These are phyloP conservation scores for Malus hybrid DNA, from an alignment of 331 rosid genomes.

Conservation along the genomic window DNA sequence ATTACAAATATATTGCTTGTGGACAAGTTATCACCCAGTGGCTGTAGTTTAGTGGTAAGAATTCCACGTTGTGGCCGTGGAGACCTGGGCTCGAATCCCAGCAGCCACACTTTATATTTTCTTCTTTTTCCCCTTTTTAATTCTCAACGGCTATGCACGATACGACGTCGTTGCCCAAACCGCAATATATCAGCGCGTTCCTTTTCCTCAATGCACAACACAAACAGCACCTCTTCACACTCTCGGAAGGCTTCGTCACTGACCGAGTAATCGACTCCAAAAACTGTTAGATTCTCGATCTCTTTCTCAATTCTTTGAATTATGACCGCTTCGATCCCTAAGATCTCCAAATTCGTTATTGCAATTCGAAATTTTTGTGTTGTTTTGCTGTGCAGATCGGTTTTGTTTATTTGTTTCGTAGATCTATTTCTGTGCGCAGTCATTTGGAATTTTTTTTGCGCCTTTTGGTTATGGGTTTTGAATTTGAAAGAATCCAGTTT, in stretches of 20 bases:
- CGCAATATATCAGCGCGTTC: no score
- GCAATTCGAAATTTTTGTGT: neutral
- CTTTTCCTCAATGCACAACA: neutral
- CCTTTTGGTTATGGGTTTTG: neutral
- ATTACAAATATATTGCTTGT: no score
- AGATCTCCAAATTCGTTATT: neutral
- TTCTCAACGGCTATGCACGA: no score
- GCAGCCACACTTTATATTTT: slow-evolving; percentile 33
- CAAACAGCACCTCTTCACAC: neutral
- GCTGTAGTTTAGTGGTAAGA: slow-evolving; percentile 67
- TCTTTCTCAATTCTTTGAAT: neutral
- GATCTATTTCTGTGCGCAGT: neutral
- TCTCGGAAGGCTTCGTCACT: neutral
- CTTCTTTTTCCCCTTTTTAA: no score
- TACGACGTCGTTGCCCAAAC: neutral
- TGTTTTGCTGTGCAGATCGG: neutral
- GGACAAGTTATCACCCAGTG: neutral
- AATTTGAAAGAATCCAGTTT: neutral
- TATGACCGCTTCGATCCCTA: neutral
- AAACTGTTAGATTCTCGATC: neutral
- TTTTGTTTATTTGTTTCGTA: neutral
- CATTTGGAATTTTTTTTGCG: neutral
- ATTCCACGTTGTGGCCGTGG: slow-evolving; percentile 87
- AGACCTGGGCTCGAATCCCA: slow-evolving; percentile 97
- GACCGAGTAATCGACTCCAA: neutral